These are phyloP conservation scores for Camellia japonica DNA, from an alignment of 148 eudicot species.

Conservation along the genomic window DNA sequence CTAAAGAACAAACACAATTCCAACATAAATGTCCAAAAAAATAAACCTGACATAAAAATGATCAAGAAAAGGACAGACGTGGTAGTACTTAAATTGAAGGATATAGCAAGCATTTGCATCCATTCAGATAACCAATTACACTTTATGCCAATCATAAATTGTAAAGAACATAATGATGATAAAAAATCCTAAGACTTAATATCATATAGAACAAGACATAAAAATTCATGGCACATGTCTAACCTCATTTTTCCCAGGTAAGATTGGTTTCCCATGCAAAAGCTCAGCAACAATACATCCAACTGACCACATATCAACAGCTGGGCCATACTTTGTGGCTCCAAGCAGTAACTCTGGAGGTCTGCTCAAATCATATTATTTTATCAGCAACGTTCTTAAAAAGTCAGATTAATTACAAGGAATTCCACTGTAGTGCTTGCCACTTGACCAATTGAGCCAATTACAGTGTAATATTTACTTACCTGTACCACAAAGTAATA, in stretches of 20 bases:
- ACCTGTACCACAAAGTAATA: constrained; percentile 62
- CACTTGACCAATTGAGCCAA: neutral
- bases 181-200: neutral
- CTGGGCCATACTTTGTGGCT: constrained; percentile 59
- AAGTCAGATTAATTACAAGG: neutral
- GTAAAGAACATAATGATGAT: neutral
- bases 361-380: constrained; percentile 41
- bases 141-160: neutral
- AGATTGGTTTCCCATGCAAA: constrained; percentile 66
- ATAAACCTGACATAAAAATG: neutral
- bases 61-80: neutral
- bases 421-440: neutral
- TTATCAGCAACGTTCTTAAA: constrained; percentile 6
- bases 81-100: neutral
- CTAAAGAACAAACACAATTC: neutral
- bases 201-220: neutral
- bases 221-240: neutral
- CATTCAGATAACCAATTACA: constrained; percentile 12
- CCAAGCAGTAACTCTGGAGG: constrained; percentile 79
- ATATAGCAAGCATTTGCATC: neutral
- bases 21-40: neutral
- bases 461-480: constrained; percentile 10
- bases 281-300: constrained; percentile 70
- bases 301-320: constrained; percentile 76
- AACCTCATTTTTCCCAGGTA: constrained; percentile 68